Percentiles rank a stretch among this genome's conserved stretches.
Evolutionary conservation across 1,139 yeast genomes (phyloP).

Genomic region (Pneumocystis wakefieldiae): DNA sequence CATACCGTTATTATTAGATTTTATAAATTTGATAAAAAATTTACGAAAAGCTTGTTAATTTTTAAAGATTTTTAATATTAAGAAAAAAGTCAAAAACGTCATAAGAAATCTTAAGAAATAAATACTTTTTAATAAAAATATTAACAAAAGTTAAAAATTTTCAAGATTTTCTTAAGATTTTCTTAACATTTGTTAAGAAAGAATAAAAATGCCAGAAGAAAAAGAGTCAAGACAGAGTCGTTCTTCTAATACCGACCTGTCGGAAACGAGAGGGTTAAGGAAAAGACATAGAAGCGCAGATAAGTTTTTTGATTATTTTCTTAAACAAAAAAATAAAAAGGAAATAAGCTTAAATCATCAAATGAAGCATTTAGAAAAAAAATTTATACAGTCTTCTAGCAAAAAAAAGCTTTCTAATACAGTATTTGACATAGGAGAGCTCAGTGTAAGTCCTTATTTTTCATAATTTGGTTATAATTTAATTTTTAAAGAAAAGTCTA

Average conservation of each 20-base stretch:
- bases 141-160: no score
- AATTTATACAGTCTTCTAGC: slow-evolving; percentile 16
- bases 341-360: background rate
- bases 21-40: background rate
- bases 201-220: background rate
- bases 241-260: background rate
- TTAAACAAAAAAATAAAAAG: background rate
- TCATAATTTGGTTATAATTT: background rate
- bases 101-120: no score
- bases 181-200: no score
- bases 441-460: slow-evolving; percentile 15
- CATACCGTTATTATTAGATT: background rate
- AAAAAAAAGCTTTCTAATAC: slow-evolving; percentile 29
- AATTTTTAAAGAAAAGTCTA: slow-evolving; percentile 19
- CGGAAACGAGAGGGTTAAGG: background rate
- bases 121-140: no score
- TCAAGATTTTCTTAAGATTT: no score
- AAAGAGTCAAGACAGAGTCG: background rate
- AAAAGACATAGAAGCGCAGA: background rate
- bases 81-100: no score
- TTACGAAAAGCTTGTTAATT: no score
- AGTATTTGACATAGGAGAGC: slow-evolving; percentile 29
- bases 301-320: background rate
- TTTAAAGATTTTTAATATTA: background rate
- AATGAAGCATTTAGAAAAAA: background rate